A percentile compares a stretch with the other conserved stretches of the same genome.
Conservation (phyloP, 805 yeast species). For the Barnettozyma pratensis region DNA sequence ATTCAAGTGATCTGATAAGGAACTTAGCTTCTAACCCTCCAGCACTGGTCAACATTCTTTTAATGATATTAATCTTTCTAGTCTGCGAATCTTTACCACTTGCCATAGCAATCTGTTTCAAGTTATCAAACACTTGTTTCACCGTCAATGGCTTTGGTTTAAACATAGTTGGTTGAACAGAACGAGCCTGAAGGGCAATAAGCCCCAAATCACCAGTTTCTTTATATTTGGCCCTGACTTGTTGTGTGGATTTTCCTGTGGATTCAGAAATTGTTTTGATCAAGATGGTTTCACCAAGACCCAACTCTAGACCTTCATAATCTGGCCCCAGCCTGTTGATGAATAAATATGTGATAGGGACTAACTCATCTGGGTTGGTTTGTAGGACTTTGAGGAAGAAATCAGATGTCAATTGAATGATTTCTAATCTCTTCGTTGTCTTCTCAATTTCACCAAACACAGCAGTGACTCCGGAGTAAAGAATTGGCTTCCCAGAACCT, state of each 20-base stretch:
- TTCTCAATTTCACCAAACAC: conserved; percentile 75
- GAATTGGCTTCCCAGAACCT: conserved; percentile 21
- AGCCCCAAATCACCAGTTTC: conserved; percentile 86
- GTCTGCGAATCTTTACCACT: conserved; percentile 81
- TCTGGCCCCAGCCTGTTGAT: conserved; percentile 93
- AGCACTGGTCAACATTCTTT: conserved; percentile 80
- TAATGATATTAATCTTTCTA: conserved; percentile 72
- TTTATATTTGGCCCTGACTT: conserved; percentile 68
- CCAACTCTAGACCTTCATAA: conserved; percentile 90
- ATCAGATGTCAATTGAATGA: conserved; percentile 67
- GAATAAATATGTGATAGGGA: conserved; percentile 74
- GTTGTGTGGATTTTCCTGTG: conserved; percentile 73
- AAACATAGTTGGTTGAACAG: conserved; percentile 89
- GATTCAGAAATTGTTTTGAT: conserved; percentile 87
- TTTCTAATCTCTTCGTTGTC: conserved; percentile 80
- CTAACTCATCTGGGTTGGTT: conserved; percentile 47
- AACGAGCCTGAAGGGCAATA: conserved; percentile 79
- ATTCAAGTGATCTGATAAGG: conserved; percentile 84
- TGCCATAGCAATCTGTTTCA: conserved; percentile 70
- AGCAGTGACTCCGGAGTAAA: conserved; percentile 40
- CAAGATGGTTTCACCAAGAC: conserved; percentile 85
- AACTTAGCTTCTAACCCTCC: conserved; percentile 86
- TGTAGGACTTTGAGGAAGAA: conserved; percentile 63
- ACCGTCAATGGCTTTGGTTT: conserved; percentile 80
- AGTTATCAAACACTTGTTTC: conserved; percentile 63